These are phyloP conservation scores for Dalbergia cultrata DNA, from an alignment of 306 rosid genomes.

Conservation along the genomic window DNA sequence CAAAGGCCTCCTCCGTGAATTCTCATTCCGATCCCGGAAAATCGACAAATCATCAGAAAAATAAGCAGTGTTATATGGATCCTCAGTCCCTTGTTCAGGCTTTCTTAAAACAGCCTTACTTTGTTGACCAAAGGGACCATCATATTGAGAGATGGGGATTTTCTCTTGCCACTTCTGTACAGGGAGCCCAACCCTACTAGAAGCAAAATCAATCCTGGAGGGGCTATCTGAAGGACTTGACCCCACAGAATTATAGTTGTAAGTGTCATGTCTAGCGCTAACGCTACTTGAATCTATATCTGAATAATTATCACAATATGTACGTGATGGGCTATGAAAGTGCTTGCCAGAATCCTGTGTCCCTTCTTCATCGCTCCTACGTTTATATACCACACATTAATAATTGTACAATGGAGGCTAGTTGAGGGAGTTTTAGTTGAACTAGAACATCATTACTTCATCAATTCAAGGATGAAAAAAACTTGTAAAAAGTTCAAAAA, in stretches of 20 bases:
- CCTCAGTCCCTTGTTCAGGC: conserved; percentile 66
- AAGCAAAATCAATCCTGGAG: conserved; percentile 74
- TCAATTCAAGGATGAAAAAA: conserved; percentile 30
- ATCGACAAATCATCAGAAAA: conserved; percentile 74
- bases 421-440: background rate
- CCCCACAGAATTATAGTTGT: conserved; percentile 61
- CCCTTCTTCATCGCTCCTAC: conserved; percentile 90
- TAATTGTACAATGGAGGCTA: background rate
- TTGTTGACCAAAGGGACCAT: conserved; percentile 61
- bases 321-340: conserved; percentile 74
- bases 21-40: conserved; percentile 59
- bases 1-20: conserved; percentile 72
- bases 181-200: conserved; percentile 62
- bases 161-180: conserved; percentile 71
- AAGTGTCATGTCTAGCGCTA: conserved; percentile 78
- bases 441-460: conserved; percentile 6
- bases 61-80: conserved; percentile 67
- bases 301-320: conserved; percentile 69
- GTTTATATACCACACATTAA: conserved; percentile 41
- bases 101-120: conserved; percentile 71
- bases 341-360: conserved; percentile 75
- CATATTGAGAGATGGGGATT: conserved; percentile 54
- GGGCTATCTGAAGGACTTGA: conserved; percentile 85
- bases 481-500: background rate
- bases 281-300: conserved; percentile 81